Evolutionary conservation across 495 filamentous ascomycete genomes (phyloP).

Genomic region (Penicillium goetzii): DNA sequence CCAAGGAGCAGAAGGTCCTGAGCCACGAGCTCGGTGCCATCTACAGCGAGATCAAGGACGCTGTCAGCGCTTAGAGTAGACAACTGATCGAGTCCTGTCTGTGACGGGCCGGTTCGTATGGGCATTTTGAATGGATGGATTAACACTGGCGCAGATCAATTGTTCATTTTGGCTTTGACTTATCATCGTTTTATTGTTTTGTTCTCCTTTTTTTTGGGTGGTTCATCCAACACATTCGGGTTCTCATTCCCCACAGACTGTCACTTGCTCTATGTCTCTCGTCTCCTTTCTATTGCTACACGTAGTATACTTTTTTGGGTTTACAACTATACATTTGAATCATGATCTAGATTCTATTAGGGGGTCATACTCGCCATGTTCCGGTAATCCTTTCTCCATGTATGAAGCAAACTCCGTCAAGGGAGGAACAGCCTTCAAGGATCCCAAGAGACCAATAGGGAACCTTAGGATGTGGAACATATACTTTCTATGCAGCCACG

Average conservation of each 20-base stretch:
- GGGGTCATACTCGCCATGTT: neutral
- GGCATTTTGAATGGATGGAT: constrained; percentile 40
- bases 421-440: too few species aligned
- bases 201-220: constrained; percentile 22
- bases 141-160: constrained; percentile 40
- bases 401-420: neutral
- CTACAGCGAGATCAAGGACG: constrained; percentile 53
- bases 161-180: constrained; percentile 29
- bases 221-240: constrained; percentile 21
- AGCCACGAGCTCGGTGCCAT: constrained; percentile 47
- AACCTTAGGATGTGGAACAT: too few species aligned
- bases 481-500: too few species aligned
- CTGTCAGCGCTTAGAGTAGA: constrained; percentile 44
- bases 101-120: constrained; percentile 25
- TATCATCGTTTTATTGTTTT: constrained; percentile 23
- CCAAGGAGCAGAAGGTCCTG: constrained; percentile 44
- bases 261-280: constrained; percentile 17
- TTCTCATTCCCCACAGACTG: constrained; percentile 27
- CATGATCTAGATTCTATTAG: constrained; percentile 35
- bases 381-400: neutral
- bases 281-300: constrained; percentile 28
- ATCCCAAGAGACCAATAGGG: too few species aligned
- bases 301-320: constrained; percentile 36
- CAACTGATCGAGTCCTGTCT: constrained; percentile 21
- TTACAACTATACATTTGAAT: constrained; percentile 30